These are phyloP conservation scores for Remersonia thermophila DNA, from an alignment of 2,329 filamentous ascomycete species.

Conservation along the genomic window DNA sequence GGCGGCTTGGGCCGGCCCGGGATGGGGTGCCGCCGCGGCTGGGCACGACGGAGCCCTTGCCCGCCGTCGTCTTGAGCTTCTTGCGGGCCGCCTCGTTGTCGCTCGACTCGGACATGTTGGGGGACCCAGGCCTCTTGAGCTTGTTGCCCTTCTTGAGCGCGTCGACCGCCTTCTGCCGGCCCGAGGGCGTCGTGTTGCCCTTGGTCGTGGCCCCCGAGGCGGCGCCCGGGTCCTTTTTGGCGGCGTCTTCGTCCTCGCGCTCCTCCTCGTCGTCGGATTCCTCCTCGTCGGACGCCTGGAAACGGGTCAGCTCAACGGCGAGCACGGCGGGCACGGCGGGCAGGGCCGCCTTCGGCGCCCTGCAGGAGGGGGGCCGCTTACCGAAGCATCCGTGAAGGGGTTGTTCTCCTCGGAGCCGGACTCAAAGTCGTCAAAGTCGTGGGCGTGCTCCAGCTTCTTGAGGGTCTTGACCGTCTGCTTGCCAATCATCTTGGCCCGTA, in stretches of 20 bases:
- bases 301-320: too few species aligned
- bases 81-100: constrained; percentile 81
- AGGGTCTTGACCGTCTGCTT: constrained; percentile 71
- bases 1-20: constrained; percentile 30
- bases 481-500: constrained; percentile 56
- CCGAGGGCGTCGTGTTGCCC: constrained; percentile 47
- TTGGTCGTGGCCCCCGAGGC: constrained; percentile 51
- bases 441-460: constrained; percentile 73
- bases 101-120: constrained; percentile 79
- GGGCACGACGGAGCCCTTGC: constrained; percentile 32
- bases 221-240: constrained; percentile 29
- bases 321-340: too few species aligned
- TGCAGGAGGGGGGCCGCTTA: constrained; percentile 15
- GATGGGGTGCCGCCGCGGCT: constrained; percentile 44
- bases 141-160: constrained; percentile 45
- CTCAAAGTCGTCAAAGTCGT: constrained; percentile 70
- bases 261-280: constrained; percentile 47
- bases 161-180: constrained; percentile 34
- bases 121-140: constrained; percentile 76
- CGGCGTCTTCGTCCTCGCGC: constrained; percentile 40
- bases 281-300: constrained; percentile 42
- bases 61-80: constrained; percentile 52
- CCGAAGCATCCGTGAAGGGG: constrained; percentile 25
- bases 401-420: constrained; percentile 26
- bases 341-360: too few species aligned